Evolutionary conservation across 768 basidiomycete genomes (phyloP).

Genomic region (Russula compacta): DNA sequence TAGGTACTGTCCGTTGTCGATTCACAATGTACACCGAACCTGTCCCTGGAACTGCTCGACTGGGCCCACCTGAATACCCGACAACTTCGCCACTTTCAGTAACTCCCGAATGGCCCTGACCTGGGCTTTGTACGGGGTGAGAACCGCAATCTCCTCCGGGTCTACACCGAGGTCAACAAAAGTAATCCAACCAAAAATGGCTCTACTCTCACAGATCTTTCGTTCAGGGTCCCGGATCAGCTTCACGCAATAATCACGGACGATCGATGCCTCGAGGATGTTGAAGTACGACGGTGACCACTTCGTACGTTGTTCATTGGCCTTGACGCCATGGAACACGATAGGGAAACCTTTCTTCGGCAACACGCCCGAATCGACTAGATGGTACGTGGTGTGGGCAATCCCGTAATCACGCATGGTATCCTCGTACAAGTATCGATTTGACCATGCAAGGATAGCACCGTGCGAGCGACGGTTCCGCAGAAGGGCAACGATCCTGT

Average conservation of each 20-base stretch:
- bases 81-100: conserved; percentile 15
- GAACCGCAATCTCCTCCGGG: conserved; percentile 29
- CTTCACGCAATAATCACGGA: conserved; percentile 27
- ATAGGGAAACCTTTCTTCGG: conserved; percentile 24
- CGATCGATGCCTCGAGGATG: conserved; percentile 29
- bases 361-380: conserved; percentile 26
- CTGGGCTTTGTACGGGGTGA: conserved; percentile 34
- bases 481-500: conserved; percentile 16
- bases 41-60: conserved; percentile 37
- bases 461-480: conserved; percentile 18
- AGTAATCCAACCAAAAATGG: neutral
- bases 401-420: conserved; percentile 28
- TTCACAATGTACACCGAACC: conserved; percentile 20
- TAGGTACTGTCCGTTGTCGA: neutral
- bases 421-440: conserved; percentile 34
- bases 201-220: conserved; percentile 26
- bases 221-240: conserved; percentile 24
- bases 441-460: conserved; percentile 48
- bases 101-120: conserved; percentile 26
- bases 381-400: conserved; percentile 21
- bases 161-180: conserved; percentile 10
- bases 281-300: conserved; percentile 35
- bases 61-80: conserved; percentile 28
- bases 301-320: conserved; percentile 28
- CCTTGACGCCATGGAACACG: conserved; percentile 29